Conservation (phyloP, 2,329 filamentous ascomycete species). For the Sordariomycetes sp. region DNA sequence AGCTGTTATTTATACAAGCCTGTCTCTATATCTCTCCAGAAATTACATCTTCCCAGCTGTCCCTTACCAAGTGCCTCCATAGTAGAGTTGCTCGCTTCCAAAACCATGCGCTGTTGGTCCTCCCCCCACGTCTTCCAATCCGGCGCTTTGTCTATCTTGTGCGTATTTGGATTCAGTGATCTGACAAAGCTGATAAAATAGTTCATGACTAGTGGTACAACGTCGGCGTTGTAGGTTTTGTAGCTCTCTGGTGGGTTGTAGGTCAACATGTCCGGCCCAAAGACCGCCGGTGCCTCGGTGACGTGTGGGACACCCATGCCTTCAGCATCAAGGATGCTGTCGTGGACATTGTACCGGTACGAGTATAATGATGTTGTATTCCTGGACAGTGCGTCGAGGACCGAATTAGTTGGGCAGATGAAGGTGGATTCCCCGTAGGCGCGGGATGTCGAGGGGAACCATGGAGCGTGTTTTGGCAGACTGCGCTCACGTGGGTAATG, state of each 20-base stretch:
- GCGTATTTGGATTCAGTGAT: conserved; percentile 31
- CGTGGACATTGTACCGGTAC: conserved; percentile 41
- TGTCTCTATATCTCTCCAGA: conserved; percentile 31
- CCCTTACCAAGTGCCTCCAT: conserved; percentile 27
- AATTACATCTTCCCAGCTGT: conserved; percentile 26
- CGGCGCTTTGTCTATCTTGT: conserved; percentile 22
- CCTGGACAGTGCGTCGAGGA: conserved; percentile 20
- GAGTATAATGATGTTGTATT: conserved; percentile 21
- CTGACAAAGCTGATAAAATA: conserved; percentile 42
- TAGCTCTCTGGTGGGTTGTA: conserved; percentile 24
- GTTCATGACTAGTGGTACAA: conserved; percentile 36
- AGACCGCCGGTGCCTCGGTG: conserved; percentile 37
- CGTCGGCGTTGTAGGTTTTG: conserved; percentile 29
- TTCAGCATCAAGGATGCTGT: conserved; percentile 19
- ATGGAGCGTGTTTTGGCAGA: conserved; percentile 28
- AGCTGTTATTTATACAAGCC: too few relatives aligned
- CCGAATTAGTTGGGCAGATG: conserved; percentile 29
- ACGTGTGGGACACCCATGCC: conserved; percentile 40
- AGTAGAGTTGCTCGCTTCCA: conserved; percentile 26
- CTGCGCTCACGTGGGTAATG: conserved; percentile 27
- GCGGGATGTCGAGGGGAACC: conserved; percentile 30
- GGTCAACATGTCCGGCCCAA: conserved; percentile 28
- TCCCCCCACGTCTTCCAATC: conserved; percentile 30
- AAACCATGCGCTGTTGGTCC: conserved; percentile 20
- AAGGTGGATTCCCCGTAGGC: conserved; percentile 38